phyloP scores from a whole-genome alignment of 208 protist species.

The Trypanosoma theileri region DNA sequence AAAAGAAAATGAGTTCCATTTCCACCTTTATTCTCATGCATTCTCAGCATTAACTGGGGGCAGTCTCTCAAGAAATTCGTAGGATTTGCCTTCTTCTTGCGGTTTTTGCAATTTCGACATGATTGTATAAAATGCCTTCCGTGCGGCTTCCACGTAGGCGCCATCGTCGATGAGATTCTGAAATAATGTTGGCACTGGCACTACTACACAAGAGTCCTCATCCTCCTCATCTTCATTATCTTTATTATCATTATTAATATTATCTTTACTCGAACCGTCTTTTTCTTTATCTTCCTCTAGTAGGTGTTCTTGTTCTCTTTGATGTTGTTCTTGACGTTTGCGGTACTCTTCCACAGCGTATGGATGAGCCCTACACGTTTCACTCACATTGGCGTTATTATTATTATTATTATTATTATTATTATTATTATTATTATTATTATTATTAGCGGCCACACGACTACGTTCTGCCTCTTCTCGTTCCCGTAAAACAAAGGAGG shows the following conservation, averaged over 20 bases:
- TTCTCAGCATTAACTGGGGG: conserved; percentile 16
- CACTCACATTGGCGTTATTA: conserved; percentile 44
- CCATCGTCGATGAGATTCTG: conserved; percentile 59
- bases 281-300: conserved; percentile 18
- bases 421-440: too few species aligned
- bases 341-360: conserved; percentile 58
- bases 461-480: conserved; percentile 23
- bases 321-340: conserved; percentile 40
- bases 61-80: conserved; percentile 35
- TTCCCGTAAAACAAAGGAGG: conserved; percentile 44
- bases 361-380: conserved; percentile 58
- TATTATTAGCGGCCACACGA: not conserved
- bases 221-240: not conserved
- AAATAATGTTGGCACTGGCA: conserved; percentile 59
- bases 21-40: not conserved
- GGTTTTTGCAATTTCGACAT: conserved; percentile 29
- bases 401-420: too few species aligned
- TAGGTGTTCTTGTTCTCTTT: conserved; percentile 44
- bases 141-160: conserved; percentile 44
- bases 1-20: too few species aligned
- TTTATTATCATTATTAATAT: conserved; percentile 2
- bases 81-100: conserved; percentile 13
- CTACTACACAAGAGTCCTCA: conserved; percentile 15
- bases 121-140: conserved; percentile 44
- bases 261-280: not conserved